phyloP scores from a whole-genome alignment of 345 rosid genomes.

The Lepidium sativum region DNA sequence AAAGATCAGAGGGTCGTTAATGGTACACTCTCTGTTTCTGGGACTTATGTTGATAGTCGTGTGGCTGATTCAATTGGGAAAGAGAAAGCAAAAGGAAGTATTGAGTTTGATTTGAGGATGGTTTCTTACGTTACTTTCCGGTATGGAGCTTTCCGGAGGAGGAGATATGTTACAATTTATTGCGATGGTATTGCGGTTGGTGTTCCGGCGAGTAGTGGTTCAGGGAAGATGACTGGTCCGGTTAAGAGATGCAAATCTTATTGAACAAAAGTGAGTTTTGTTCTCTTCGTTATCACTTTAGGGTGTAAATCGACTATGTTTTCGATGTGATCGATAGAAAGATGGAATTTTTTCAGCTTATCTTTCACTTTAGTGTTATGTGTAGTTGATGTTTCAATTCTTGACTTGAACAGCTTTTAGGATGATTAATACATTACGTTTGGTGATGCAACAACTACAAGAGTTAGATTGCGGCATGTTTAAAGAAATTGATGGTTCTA shows the following conservation, averaged over 20 bases:
- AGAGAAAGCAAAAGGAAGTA: conserved; percentile 32
- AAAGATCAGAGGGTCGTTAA: conserved; percentile 30
- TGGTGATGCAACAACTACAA: not conserved
- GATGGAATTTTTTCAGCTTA: not conserved
- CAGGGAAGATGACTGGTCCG: conserved; percentile 55
- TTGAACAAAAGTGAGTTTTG: not conserved
- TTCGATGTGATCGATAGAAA: not conserved
- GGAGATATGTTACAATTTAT: conserved; percentile 33
- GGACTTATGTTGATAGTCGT: conserved; percentile 32
- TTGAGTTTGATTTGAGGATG: conserved; percentile 43
- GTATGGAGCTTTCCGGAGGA: conserved; percentile 44
- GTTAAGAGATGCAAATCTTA: conserved; percentile 31
- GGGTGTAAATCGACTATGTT: not conserved
- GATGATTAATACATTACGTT: not conserved
- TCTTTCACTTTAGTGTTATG: not conserved
- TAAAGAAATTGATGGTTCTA: not conserved
- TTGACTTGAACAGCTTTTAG: no score
- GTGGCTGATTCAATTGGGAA: conserved; percentile 26
- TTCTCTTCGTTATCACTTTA: not conserved
- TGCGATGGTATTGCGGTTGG: conserved; percentile 39
- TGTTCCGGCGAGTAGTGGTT: conserved; percentile 27
- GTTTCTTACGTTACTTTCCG: conserved; percentile 34
- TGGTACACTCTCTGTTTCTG: conserved; percentile 31
- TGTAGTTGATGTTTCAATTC: not conserved
- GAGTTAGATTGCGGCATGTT: not conserved